Base-by-base conservation (phyloP, 192 early-diverging fungal genomes). In the Rhizoclosmatium globosum region DNA sequence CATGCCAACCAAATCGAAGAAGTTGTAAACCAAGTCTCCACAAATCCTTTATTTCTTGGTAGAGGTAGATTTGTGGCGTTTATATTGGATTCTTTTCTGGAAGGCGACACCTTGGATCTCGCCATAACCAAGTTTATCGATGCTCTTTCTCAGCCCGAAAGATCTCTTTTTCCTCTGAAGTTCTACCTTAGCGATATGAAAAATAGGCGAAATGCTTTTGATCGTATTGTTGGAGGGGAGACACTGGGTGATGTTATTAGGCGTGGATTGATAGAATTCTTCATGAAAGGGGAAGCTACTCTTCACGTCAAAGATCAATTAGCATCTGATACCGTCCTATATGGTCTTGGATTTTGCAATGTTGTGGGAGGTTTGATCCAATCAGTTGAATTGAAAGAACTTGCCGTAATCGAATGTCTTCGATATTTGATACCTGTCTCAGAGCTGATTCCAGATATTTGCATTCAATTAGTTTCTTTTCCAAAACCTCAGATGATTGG, bases 1-100 rank as follows among this genome's bases (percentile, higher is more conserved):
- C 2, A 81, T 11, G 71, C 42, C 31, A 61, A 57, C 15, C 48
- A 61, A 4, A 69, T 81, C n/a, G 79, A 71, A 9, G 9, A 65
- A 45, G 23, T 82, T 45, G 81, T 82, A 44, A 61, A 60, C 23
- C 45, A 43, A 59, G 58, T 82, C 38, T 60, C 68, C 4, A 45
- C 68, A 17, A 82, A 82, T 82, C 21, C 42, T 41, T 82, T 82
- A 78, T 82, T 80, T 44, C 81, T 82, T 43, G 81, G 81, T 58
- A 64, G 81, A 71, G 47, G 80, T n/a, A 48, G 81, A n/a, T 82
- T 82, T 60, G 41, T 82, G 31, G 81, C 81, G 21, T 82, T 74
- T 75, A 79, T 82, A 77, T 58, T 82, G 3, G 81, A 82, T 81
- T 56, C 57, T 4, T 82, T 78, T 68, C 43, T 73, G 43, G 44